Evolutionary conservation across 75 land plant species (phyloP), one percentile per base, ranked within the genome.

Genomic region (Sequoiadendron giganteum): DNA sequence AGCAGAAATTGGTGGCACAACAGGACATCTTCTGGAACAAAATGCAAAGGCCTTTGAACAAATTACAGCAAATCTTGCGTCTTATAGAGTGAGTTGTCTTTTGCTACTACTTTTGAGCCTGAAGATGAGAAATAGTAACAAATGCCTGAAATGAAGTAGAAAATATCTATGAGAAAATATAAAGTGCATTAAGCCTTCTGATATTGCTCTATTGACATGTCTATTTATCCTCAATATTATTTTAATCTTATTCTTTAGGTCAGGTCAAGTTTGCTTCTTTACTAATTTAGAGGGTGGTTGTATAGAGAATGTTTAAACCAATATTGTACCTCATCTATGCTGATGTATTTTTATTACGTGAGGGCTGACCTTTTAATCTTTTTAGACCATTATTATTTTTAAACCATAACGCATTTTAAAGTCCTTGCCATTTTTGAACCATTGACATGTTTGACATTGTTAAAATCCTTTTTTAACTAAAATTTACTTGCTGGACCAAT

Each of bases 21-120:
- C 95, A 19, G 97, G 99, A 87, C 93, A 95, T 81, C 91, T 97
- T 28, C 93, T 97, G 84, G 97, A 97, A 86, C 94, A 95, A 85
- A 97, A 94, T 90, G 89, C 94, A 16, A 94, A 94, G 76, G 91
- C 90, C 54, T 92, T 95, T 83, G 93, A 85, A 83, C 97, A 97
- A 82, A 96, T 97, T 87, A 90, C 96, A 83, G 89, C 93, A 39
- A 97, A 97, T 90, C 87, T 97, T 85, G 89, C 95, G 9, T 28
- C 93, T 49, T 89, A 85, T 16, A 52, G 86, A 56, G 86, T 85
- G 65, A 85, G 86, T 54, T 52, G 18, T 55, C 68, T 85, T 85
- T 48, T 56, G n/a, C 2, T 32, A 34, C 4, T 10, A 3, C 21
- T 82, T 47, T 82, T 11, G 52, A 45, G 52, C 19, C 82, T 47